phyloP scores from a whole-genome alignment of 352 stramenopile species.

The Globisporangium nagaii region DNA sequence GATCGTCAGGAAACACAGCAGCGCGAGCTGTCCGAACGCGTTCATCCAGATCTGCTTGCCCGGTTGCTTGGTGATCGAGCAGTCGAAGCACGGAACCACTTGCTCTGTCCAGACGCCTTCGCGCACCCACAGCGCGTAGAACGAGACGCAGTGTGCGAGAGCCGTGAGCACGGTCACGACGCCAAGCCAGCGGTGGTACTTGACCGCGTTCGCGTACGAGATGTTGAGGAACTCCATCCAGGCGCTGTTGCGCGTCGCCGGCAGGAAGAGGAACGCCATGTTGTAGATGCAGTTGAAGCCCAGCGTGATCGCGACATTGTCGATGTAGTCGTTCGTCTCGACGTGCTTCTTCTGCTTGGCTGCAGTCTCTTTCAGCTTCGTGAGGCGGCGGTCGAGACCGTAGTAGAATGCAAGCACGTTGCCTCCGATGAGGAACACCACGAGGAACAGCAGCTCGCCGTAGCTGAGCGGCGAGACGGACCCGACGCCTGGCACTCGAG shows the following conservation, averaged over 20 bases:
- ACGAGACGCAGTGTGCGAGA: constrained; percentile 25
- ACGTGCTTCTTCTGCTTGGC: constrained; percentile 8
- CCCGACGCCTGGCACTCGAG: constrained; percentile 7
- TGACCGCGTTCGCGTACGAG: constrained; percentile 43
- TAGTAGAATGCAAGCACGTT: constrained; percentile 25
- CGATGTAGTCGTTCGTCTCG: constrained; percentile 16
- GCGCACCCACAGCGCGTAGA: constrained; percentile 25
- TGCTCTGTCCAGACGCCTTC: constrained; percentile 17
- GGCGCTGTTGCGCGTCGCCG: constrained; percentile 31
- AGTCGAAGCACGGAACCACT: constrained; percentile 40
- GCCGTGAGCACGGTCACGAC: constrained; percentile 27
- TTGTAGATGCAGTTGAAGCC: constrained; percentile 42
- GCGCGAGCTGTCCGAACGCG: constrained; percentile 33
- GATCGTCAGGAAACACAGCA: constrained; percentile 36
- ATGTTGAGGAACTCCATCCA: constrained; percentile 62
- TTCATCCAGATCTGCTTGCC: constrained; percentile 41
- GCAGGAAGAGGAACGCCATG: constrained; percentile 45
- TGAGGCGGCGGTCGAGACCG: constrained; percentile 7
- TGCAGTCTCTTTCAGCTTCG: not conserved
- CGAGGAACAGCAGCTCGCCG: constrained; percentile 37
- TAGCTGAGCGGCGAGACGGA: constrained; percentile 26
- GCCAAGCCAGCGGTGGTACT: constrained; percentile 50
- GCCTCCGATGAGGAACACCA: constrained; percentile 15
- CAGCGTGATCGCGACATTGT: constrained; percentile 25
- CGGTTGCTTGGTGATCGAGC: constrained; percentile 11